These are phyloP conservation scores for Russula lepida DNA, from an alignment of 768 basidiomycete genomes.

Conservation along the genomic window DNA sequence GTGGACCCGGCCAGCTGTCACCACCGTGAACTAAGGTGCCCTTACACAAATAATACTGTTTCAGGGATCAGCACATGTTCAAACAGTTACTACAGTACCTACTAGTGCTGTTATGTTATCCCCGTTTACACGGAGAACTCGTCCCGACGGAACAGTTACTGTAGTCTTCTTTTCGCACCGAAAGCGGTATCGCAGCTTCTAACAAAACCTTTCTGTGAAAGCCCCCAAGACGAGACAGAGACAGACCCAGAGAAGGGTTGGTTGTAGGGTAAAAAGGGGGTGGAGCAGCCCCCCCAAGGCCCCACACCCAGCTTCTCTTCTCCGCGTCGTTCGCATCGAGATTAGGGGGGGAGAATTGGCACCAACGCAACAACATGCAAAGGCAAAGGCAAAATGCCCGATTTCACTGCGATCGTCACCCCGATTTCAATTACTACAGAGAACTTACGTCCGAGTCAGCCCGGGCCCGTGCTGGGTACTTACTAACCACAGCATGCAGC, in stretches of 20 bases:
- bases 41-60: not conserved
- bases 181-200: too few species aligned
- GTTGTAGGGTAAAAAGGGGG: too few species aligned
- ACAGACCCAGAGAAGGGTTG: not conserved
- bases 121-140: not conserved
- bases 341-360: not conserved
- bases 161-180: too few species aligned
- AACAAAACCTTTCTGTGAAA: too few species aligned
- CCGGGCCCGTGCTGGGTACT: too few species aligned
- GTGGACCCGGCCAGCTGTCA: not conserved
- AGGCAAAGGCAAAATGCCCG: constrained; percentile 19
- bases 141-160: too few species aligned
- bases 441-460: not conserved
- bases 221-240: not conserved
- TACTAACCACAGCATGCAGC: too few species aligned
- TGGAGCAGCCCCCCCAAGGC: too few species aligned
- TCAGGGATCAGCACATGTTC: not conserved
- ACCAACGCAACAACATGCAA: not conserved
- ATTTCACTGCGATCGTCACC: constrained; percentile 19
- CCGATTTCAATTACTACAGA: constrained; percentile 10
- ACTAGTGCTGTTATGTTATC: not conserved
- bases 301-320: too few species aligned
- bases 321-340: constrained; percentile 6
- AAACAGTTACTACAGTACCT: not conserved
- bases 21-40: not conserved